Conservation (phyloP, 75 land plant genomes). For the Selaginella tamariscina region DNA sequence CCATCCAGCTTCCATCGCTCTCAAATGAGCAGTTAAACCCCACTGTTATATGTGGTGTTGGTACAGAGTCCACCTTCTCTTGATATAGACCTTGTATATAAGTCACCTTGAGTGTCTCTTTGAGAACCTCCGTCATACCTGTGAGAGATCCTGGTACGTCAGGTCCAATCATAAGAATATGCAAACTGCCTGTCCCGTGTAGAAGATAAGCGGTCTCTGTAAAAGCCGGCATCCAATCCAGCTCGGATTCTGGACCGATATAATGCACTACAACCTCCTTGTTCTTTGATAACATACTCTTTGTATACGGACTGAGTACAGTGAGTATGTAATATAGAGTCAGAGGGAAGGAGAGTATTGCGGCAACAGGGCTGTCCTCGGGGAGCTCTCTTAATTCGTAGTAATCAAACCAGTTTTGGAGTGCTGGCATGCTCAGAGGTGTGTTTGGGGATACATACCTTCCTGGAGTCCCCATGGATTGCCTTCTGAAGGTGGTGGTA, state of each 20-base stretch:
- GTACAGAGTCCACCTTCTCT: constrained; percentile 38
- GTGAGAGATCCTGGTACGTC: constrained; percentile 47
- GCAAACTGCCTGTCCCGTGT: constrained; percentile 40
- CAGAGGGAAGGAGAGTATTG: constrained; percentile 43
- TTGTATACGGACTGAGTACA: constrained; percentile 37
- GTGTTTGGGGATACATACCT: constrained; percentile 36
- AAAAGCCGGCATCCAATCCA: constrained; percentile 65
- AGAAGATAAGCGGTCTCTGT: constrained; percentile 41
- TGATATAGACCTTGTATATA: constrained; percentile 51
- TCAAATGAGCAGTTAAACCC: constrained; percentile 48
- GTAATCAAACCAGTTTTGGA: constrained; percentile 57
- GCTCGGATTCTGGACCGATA: constrained; percentile 49
- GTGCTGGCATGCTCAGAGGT: constrained; percentile 26
- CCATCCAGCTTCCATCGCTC: constrained; percentile 34
- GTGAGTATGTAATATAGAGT: constrained; percentile 49
- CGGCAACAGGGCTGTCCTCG: constrained; percentile 47
- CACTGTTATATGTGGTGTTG: constrained; percentile 44
- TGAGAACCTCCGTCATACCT: constrained; percentile 26
- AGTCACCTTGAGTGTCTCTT: constrained; percentile 35
- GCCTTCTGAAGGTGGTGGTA: constrained; percentile 35
- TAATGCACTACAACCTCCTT: constrained; percentile 53
- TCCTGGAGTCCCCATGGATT: constrained; percentile 38
- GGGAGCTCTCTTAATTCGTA: constrained; percentile 46
- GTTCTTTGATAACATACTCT: constrained; percentile 41
- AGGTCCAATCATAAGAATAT: constrained; percentile 56